Evolutionary conservation across 2,329 filamentous ascomycete genomes (phyloP).

Genomic region (Rutstroemia sp.): DNA sequence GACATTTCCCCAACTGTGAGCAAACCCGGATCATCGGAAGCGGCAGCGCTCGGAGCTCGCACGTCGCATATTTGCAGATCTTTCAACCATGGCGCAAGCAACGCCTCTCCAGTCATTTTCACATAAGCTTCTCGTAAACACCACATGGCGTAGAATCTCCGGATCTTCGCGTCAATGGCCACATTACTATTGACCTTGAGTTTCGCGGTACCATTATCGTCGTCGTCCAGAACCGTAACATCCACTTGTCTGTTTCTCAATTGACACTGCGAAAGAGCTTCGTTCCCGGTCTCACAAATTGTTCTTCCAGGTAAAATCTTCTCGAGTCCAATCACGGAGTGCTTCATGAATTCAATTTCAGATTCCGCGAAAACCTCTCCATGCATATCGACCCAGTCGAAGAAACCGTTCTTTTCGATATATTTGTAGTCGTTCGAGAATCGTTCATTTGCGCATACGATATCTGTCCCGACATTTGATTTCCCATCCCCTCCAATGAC

Average conservation of each 20-base stretch:
- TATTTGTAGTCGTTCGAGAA: slow-evolving; percentile 52
- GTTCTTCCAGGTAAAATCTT: slow-evolving; percentile 3
- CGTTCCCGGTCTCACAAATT: slow-evolving; percentile 13
- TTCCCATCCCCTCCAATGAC: slow-evolving; percentile 19
- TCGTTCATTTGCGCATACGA: slow-evolving; percentile 69
- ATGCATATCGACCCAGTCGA: slow-evolving; percentile 63
- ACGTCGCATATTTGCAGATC: slow-evolving; percentile 64
- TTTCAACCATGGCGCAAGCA: slow-evolving; percentile 65
- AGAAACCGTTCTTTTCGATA: slow-evolving; percentile 53
- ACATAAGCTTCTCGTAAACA: slow-evolving; percentile 75
- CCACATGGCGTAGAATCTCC: slow-evolving; percentile 71
- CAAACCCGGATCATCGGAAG: slow-evolving; percentile 7
- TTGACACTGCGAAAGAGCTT: slow-evolving; percentile 23
- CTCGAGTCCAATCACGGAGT: slow-evolving; percentile 16
- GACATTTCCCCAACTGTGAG: slow-evolving; percentile 20
- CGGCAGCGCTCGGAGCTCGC: slow-evolving; percentile 14
- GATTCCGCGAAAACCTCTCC: slow-evolving; percentile 58
- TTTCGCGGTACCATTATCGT: slow-evolving; percentile 12
- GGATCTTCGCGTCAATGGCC: slow-evolving; percentile 53
- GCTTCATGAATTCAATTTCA: slow-evolving; percentile 57
- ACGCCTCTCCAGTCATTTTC: slow-evolving; percentile 74
- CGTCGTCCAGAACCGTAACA: slow-evolving; percentile 9
- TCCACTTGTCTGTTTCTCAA: slow-evolving; percentile 16
- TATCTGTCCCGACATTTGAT: slow-evolving; percentile 59
- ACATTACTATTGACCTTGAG: slow-evolving; percentile 24